Evolutionary conservation across 768 basidiomycete genomes (phyloP).

Genomic region (Termitomyces eurrhizus): DNA sequence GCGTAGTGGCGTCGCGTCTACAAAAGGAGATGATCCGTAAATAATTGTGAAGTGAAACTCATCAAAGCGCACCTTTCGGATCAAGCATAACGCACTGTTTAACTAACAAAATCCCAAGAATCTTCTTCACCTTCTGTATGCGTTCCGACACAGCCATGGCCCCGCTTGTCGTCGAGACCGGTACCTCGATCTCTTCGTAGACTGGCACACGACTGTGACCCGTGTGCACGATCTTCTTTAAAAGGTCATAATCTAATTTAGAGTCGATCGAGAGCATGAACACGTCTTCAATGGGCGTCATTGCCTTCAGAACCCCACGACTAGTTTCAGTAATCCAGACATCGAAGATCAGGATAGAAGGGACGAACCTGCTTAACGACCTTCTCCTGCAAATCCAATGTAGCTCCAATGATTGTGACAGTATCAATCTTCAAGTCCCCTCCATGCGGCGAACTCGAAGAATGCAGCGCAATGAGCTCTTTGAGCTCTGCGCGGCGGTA

Average conservation of each 20-base stretch:
- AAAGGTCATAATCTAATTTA: slow-evolving; percentile 73
- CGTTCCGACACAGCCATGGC: slow-evolving; percentile 18
- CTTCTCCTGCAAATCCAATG: slow-evolving; percentile 86
- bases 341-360: neutral
- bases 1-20: slow-evolving; percentile 79
- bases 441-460: slow-evolving; percentile 64
- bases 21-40: neutral
- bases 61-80: slow-evolving; percentile 54
- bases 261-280: slow-evolving; percentile 90
- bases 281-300: slow-evolving; percentile 76
- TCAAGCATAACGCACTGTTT: slow-evolving; percentile 89
- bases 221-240: slow-evolving; percentile 71
- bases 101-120: slow-evolving; percentile 82
- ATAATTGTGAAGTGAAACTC: neutral
- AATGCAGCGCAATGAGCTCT: slow-evolving; percentile 88
- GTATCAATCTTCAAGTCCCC: slow-evolving; percentile 87
- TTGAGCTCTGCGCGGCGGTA: slow-evolving; percentile 85
- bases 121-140: slow-evolving; percentile 67
- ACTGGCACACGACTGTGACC: slow-evolving; percentile 86
- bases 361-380: slow-evolving; percentile 57
- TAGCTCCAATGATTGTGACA: slow-evolving; percentile 85
- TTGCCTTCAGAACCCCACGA: slow-evolving; percentile 41
- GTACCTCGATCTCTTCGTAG: slow-evolving; percentile 71
- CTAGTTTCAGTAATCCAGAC: neutral
- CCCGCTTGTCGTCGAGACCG: slow-evolving; percentile 29